These are phyloP conservation scores for Thelephora ganbajun DNA, from an alignment of 768 basidiomycete genomes.

Conservation along the genomic window DNA sequence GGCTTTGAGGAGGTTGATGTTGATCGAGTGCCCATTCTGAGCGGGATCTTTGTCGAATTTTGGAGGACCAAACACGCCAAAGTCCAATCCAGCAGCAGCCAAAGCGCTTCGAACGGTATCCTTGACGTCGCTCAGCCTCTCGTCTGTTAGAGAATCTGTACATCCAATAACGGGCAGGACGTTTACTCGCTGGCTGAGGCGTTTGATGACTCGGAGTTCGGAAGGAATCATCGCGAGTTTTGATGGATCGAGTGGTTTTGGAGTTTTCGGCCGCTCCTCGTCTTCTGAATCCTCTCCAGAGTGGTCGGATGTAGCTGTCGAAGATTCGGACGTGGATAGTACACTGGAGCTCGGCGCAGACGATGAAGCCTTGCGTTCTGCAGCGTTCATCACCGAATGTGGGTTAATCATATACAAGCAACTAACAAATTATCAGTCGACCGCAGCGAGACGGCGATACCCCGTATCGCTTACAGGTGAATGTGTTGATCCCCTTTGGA, in stretches of 20 bases:
- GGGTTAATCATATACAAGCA: constrained; percentile 84
- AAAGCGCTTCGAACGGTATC: constrained; percentile 58
- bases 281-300: constrained; percentile 32
- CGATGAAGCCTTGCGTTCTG: constrained; percentile 35
- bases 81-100: constrained; percentile 50
- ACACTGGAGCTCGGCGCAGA: constrained; percentile 42
- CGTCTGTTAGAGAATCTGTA: constrained; percentile 75
- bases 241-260: constrained; percentile 14
- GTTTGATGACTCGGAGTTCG: constrained; percentile 66
- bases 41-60: constrained; percentile 13
- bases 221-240: constrained; percentile 57
- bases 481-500: constrained; percentile 85
- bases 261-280: constrained; percentile 16
- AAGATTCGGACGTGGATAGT: constrained; percentile 36
- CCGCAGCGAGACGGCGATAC: constrained; percentile 3
- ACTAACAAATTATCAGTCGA: constrained; percentile 21
- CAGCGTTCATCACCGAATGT: constrained; percentile 43
- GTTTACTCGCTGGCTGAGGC: constrained; percentile 62
- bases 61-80: constrained; percentile 58
- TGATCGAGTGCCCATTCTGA: constrained; percentile 3
- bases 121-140: constrained; percentile 57
- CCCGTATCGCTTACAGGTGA: constrained; percentile 48
- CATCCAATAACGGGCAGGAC: constrained; percentile 72
- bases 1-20: constrained; percentile 1
- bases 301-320: constrained; percentile 16